These are phyloP conservation scores for Yamadazyma trypodendri DNA, from an alignment of 1,139 yeast species.

Conservation along the genomic window DNA sequence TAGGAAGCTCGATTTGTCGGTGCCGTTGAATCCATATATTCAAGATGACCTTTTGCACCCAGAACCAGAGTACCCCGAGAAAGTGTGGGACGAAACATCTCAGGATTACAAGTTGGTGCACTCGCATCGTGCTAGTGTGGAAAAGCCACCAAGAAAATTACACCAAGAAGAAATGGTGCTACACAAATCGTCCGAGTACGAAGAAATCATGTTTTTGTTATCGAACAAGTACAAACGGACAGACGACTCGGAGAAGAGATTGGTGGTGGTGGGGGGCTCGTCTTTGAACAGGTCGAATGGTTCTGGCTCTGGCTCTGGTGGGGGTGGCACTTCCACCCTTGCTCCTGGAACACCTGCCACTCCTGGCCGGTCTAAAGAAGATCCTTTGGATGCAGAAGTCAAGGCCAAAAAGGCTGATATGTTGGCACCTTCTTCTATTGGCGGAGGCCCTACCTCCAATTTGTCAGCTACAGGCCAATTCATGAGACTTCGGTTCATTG, in stretches of 20 bases:
- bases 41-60: constrained; percentile 49
- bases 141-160: constrained; percentile 42
- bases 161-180: constrained; percentile 46
- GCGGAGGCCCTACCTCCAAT: constrained; percentile 17
- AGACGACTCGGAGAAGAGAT: constrained; percentile 41
- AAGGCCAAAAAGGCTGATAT: constrained; percentile 28
- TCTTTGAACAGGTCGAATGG: constrained; percentile 15
- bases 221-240: constrained; percentile 40
- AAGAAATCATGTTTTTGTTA: constrained; percentile 72
- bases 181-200: constrained; percentile 85
- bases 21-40: constrained; percentile 66
- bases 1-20: constrained; percentile 71
- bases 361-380: constrained; percentile 23
- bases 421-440: constrained; percentile 16
- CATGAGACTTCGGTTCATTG: constrained; percentile 48
- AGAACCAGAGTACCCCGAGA: constrained; percentile 43
- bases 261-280: constrained; percentile 41
- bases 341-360: constrained; percentile 17
- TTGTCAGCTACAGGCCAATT: constrained; percentile 38
- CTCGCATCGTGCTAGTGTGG: constrained; percentile 48
- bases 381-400: constrained; percentile 21
- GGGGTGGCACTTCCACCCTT: constrained; percentile 4
- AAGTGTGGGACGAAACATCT: constrained; percentile 37
- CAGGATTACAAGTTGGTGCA: constrained; percentile 33
- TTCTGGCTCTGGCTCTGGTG: constrained; percentile 6